These are phyloP conservation scores for Symmetrospora coprosmae DNA, from an alignment of 768 basidiomycete species.

Conservation along the genomic window DNA sequence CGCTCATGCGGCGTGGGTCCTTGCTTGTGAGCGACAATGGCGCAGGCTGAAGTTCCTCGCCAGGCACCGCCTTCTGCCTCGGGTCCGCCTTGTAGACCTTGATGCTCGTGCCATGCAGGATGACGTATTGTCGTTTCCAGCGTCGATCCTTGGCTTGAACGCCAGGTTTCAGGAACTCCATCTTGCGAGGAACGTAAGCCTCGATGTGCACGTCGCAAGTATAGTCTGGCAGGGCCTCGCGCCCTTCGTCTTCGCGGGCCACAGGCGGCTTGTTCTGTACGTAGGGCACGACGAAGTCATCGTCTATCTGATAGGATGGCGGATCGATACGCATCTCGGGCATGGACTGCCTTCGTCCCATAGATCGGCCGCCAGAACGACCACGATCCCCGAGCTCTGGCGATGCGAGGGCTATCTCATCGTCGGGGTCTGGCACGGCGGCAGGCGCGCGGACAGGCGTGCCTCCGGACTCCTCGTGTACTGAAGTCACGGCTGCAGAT, in stretches of 20 bases:
- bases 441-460: too few relatives aligned
- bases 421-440: too few relatives aligned
- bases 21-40: background rate
- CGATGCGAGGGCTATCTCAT: too few relatives aligned
- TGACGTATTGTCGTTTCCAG: conserved; percentile 76
- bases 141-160: conserved; percentile 77
- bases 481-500: too few relatives aligned
- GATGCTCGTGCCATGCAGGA: conserved; percentile 82
- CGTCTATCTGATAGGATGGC: conserved; percentile 35
- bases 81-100: conserved; percentile 46
- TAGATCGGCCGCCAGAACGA: too few relatives aligned
- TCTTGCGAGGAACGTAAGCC: conserved; percentile 71
- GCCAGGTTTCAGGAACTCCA: conserved; percentile 78
- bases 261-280: conserved; percentile 35
- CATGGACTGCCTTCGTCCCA: conserved; percentile 38
- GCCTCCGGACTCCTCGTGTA: too few relatives aligned
- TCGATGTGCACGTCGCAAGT: conserved; percentile 66
- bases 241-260: conserved; percentile 57
- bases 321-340: conserved; percentile 37
- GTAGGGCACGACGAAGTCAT: conserved; percentile 34
- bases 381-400: too few relatives aligned
- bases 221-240: conserved; percentile 65
- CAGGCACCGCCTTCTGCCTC: conserved; percentile 23
- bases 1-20: background rate
- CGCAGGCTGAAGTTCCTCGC: conserved; percentile 7